Percentiles rank a stretch among this genome's conserved stretches.
Evolutionary conservation across 2,329 filamentous ascomycete genomes (phyloP).

Genomic region (Pseudogymnoascus sp.): DNA sequence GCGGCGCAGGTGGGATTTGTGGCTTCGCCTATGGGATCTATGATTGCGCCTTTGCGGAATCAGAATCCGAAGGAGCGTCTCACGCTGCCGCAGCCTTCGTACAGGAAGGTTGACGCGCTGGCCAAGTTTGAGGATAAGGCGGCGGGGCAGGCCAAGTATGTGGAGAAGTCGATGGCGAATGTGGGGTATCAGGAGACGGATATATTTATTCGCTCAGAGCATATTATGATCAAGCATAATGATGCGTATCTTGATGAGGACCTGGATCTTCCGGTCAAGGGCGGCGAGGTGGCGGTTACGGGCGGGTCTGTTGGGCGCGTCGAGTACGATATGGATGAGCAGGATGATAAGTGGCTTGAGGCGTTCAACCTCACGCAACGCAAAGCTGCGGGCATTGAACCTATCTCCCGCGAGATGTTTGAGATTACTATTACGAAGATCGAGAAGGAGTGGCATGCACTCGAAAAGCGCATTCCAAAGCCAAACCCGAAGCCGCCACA

Average conservation of each 20-base stretch:
- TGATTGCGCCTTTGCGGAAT: constrained; percentile 66
- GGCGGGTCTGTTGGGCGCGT: constrained; percentile 63
- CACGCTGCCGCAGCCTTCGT: constrained; percentile 67
- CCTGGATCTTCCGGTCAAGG: constrained; percentile 43
- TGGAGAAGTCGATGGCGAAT: constrained; percentile 92
- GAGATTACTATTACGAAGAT: constrained; percentile 99
- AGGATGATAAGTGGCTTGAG: constrained; percentile 94
- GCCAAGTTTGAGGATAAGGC: constrained; percentile 75
- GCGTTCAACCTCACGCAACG: constrained; percentile 65
- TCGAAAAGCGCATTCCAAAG: constrained; percentile 95
- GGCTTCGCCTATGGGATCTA: constrained; percentile 46
- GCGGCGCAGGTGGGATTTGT: constrained; percentile 25
- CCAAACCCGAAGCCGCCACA: constrained; percentile 94
- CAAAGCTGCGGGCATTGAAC: constrained; percentile 63
- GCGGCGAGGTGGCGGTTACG: constrained; percentile 47
- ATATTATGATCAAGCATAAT: constrained; percentile 57
- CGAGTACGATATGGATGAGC: constrained; percentile 99
- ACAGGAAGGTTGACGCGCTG: constrained; percentile 71
- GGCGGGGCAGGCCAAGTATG: constrained; percentile 78
- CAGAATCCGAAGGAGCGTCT: constrained; percentile 74
- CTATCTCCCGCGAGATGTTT: constrained; percentile 87
- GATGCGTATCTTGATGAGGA: constrained; percentile 55
- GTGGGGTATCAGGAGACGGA: constrained; percentile 95
- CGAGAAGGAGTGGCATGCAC: constrained; percentile 94
- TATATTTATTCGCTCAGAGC: constrained; percentile 70